Conservation (phyloP, 2,329 filamentous ascomycete genomes). For the Cryoendolithus antarcticus region DNA sequence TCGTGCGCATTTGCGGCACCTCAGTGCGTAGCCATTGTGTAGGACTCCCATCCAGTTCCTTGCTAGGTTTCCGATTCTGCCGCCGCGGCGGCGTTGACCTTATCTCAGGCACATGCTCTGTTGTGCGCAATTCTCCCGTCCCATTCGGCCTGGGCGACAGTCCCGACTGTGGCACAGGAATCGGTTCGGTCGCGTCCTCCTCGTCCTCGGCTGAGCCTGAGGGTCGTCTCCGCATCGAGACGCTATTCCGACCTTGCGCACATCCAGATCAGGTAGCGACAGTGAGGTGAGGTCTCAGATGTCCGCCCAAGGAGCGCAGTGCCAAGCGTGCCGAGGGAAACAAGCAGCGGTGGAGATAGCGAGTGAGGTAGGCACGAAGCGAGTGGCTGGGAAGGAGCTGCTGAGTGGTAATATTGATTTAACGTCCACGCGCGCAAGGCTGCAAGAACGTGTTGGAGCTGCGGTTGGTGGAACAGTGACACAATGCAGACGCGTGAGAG, state of each 20-base stretch:
- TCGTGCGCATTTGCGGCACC: too few species aligned
- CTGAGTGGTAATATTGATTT: too few species aligned
- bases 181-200: constrained; percentile 17
- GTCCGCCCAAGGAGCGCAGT: too few species aligned
- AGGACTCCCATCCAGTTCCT: constrained; percentile 2
- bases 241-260: constrained; percentile 5
- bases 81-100: constrained; percentile 1
- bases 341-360: too few species aligned
- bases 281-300: constrained; percentile 1
- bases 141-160: constrained; percentile 5
- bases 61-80: constrained; percentile 13
- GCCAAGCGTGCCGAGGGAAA: too few species aligned
- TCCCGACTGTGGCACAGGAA: constrained; percentile 7
- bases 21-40: constrained; percentile 1
- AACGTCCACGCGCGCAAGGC: too few species aligned
- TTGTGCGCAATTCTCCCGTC: constrained; percentile 7
- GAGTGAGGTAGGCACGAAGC: too few species aligned
- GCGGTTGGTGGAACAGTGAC: too few species aligned
- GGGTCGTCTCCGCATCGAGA: constrained; percentile 29
- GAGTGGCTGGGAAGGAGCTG: too few species aligned
- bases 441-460: too few species aligned
- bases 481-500: too few species aligned
- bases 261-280: constrained; percentile 11
- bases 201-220: constrained; percentile 29
- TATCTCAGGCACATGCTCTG: constrained; percentile 1